Conservation (phyloP, 768 basidiomycete genomes). For the Crucibulum laeve region DNA sequence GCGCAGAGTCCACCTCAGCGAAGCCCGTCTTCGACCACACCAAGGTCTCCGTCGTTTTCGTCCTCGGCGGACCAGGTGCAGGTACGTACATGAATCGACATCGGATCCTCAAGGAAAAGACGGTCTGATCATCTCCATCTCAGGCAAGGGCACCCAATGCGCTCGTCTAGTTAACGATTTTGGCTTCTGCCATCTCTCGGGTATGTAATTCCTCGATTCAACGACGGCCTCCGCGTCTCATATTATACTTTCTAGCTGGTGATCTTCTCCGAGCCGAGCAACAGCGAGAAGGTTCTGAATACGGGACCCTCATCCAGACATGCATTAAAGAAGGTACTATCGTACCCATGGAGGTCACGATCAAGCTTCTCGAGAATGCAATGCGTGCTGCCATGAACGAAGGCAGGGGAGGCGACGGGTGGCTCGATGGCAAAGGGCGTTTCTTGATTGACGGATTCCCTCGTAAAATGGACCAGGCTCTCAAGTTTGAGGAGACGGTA, state of each 20-base stretch:
- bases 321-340: conserved; percentile 91
- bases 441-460: conserved; percentile 98
- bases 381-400: conserved; percentile 63
- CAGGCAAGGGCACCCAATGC: conserved; percentile 97
- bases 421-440: conserved; percentile 70
- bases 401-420: conserved; percentile 42
- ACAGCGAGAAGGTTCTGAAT: conserved; percentile 75
- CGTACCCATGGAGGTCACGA: conserved; percentile 95
- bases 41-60: conserved; percentile 87
- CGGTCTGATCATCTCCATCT: neutral
- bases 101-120: neutral
- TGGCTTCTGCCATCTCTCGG: conserved; percentile 90
- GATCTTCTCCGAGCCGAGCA: conserved; percentile 96
- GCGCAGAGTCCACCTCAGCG: too few relatives aligned
- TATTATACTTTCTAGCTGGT: conserved; percentile 60
- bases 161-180: conserved; percentile 78
- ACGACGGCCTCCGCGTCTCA: neutral
- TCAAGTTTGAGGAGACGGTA: conserved; percentile 85
- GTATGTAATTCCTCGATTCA: conserved; percentile 33
- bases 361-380: conserved; percentile 92
- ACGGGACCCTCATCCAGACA: conserved; percentile 79
- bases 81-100: conserved; percentile 40
- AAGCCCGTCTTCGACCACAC: conserved; percentile 62
- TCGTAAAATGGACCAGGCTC: conserved; percentile 96
- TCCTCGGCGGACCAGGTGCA: conserved; percentile 95